phyloP scores from a whole-genome alignment of 129 eudicot genomes.

The Kitagawia praeruptora region DNA sequence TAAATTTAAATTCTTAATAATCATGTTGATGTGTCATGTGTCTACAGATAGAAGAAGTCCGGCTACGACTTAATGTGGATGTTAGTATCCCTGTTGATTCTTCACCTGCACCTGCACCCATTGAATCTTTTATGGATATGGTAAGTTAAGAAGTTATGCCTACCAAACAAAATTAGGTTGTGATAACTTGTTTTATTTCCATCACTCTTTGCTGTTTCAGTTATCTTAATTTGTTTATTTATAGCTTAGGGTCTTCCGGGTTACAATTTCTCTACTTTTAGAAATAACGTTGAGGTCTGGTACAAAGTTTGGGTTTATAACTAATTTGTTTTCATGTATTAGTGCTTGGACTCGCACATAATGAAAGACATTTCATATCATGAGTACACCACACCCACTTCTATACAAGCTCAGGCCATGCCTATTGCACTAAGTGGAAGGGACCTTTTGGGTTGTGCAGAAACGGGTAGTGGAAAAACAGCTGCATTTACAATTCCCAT shows the following conservation, averaged over 20 bases:
- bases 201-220: neutral
- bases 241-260: neutral
- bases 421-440: conserved; percentile 83
- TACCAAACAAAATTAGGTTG: neutral
- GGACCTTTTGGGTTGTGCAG: conserved; percentile 89
- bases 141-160: conserved; percentile 23
- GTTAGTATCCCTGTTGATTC: conserved; percentile 58
- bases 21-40: conserved; percentile 1
- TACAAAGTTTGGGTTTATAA: neutral
- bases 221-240: conserved; percentile 1
- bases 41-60: conserved; percentile 68
- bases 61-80: conserved; percentile 76
- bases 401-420: conserved; percentile 90
- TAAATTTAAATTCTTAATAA: neutral
- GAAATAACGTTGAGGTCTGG: neutral
- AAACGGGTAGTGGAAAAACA: conserved; percentile 90
- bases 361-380: conserved; percentile 72
- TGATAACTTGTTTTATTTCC: neutral
- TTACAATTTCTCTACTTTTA: neutral
- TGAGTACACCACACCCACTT: conserved; percentile 70
- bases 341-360: conserved; percentile 58
- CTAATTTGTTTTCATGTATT: neutral
- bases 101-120: conserved; percentile 67
- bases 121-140: conserved; percentile 79
- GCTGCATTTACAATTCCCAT: conserved; percentile 80